Evolutionary conservation across 75 land plant species (phyloP).

Genomic region (Pinus tabuliformis): DNA sequence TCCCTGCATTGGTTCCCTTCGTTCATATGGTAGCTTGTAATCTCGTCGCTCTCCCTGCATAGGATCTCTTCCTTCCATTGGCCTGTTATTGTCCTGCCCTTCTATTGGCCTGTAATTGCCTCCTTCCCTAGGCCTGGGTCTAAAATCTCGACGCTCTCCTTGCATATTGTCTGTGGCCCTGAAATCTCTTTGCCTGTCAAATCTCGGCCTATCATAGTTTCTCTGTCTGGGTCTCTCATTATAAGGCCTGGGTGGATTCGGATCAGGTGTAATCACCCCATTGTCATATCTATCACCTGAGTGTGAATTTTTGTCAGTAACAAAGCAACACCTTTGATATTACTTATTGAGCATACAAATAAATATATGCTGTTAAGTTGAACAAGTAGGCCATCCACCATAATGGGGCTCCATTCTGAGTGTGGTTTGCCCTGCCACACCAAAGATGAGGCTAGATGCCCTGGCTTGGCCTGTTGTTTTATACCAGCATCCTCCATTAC

Average conservation of each 20-base stretch:
- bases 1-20: conserved; percentile 3
- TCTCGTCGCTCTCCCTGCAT: conserved; percentile 30
- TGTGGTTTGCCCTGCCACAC: too few species aligned
- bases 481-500: too few species aligned
- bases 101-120: conserved; percentile 11
- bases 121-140: conserved; percentile 21
- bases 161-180: conserved; percentile 12
- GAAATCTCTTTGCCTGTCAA: conserved; percentile 21
- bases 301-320: neutral
- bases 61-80: neutral
- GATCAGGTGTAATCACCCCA: conserved; percentile 28
- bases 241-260: conserved; percentile 53
- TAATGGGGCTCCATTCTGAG: too few species aligned
- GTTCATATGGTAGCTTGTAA: conserved; percentile 12
- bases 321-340: neutral
- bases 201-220: conserved; percentile 17
- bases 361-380: too few species aligned
- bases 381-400: too few species aligned
- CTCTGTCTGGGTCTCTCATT: conserved; percentile 30
- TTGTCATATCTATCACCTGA: conserved; percentile 69
- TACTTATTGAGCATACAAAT: too few species aligned
- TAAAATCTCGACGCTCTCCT: conserved; percentile 28
- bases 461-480: too few species aligned
- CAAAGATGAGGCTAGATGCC: too few species aligned
- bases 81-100: conserved; percentile 7